Evolutionary conservation across 2,329 filamentous ascomycete genomes (phyloP).

Genomic region (Botrytis pseudocinerea): DNA sequence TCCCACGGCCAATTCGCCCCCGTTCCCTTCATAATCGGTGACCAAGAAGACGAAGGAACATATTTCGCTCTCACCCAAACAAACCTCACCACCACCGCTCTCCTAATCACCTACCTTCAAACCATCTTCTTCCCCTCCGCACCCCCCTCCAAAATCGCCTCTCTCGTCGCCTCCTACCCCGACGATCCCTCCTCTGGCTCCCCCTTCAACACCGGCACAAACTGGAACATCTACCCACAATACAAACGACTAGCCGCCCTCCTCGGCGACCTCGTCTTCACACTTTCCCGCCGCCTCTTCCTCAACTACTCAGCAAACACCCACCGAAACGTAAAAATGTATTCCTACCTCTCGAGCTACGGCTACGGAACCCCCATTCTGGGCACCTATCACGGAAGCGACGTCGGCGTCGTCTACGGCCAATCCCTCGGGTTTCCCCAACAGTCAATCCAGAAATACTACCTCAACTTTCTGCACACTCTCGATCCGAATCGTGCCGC

Average conservation of each 20-base stretch:
- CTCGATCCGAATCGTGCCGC: conserved; percentile 62
- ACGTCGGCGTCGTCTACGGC: conserved; percentile 65
- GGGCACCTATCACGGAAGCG: conserved; percentile 73
- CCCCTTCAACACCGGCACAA: conserved; percentile 65
- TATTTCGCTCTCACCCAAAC: conserved; percentile 67
- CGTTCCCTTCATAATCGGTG: conserved; percentile 66
- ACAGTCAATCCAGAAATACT: conserved; percentile 64
- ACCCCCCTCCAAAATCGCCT: neutral
- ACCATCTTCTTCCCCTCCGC: conserved; percentile 60
- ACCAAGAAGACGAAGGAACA: conserved; percentile 80
- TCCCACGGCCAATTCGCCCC: conserved; percentile 54
- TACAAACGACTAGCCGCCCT: conserved; percentile 76
- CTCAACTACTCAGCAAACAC: conserved; percentile 52
- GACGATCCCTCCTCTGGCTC: conserved; percentile 52
- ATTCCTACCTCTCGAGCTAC: conserved; percentile 76
- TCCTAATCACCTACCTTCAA: conserved; percentile 62
- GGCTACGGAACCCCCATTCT: conserved; percentile 68
- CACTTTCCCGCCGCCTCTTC: conserved; percentile 65
- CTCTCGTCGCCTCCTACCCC: conserved; percentile 54
- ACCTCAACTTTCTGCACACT: conserved; percentile 69
- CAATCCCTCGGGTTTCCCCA: conserved; percentile 42
- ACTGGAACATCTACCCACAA: conserved; percentile 73
- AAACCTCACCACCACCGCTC: conserved; percentile 62
- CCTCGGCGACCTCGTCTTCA: conserved; percentile 75
- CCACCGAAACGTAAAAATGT: conserved; percentile 57